Conservation (phyloP, 805 yeast genomes). For the Komagataella populi region DNA sequence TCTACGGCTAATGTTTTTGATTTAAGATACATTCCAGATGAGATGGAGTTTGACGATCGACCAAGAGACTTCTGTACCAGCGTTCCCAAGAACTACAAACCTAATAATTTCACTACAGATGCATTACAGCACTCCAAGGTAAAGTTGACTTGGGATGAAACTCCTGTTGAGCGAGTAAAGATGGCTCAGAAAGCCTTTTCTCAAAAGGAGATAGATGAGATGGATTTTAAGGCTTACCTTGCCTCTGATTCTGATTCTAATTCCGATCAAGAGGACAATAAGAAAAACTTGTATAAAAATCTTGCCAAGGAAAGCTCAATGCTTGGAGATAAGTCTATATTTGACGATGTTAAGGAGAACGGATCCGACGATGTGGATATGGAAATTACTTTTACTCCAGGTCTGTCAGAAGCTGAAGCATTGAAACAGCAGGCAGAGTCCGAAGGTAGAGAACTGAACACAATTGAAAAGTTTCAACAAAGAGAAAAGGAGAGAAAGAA, state of each 20-base stretch:
- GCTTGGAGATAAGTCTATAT: slow-evolving; percentile 20
- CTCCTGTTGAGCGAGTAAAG: slow-evolving; percentile 78
- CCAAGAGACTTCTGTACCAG: slow-evolving; percentile 63
- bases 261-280: slow-evolving; percentile 27
- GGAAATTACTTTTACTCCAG: slow-evolving; percentile 95
- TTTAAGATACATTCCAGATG: slow-evolving; percentile 85
- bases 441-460: slow-evolving; percentile 38
- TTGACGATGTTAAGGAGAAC: slow-evolving; percentile 12
- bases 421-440: slow-evolving; percentile 18
- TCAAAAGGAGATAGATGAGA: slow-evolving; percentile 76
- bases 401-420: slow-evolving; percentile 33
- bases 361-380: slow-evolving; percentile 57
- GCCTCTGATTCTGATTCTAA: slow-evolving; percentile 65
- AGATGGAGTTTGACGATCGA: slow-evolving; percentile 70
- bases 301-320: slow-evolving; percentile 31
- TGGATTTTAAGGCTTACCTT: slow-evolving; percentile 85
- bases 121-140: slow-evolving; percentile 96
- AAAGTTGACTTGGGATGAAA: slow-evolving; percentile 96
- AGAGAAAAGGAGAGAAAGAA: slow-evolving; percentile 90
- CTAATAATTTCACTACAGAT: slow-evolving; percentile 74
- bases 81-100: slow-evolving; percentile 70
- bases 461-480: slow-evolving; percentile 68
- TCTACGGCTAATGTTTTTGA: slow-evolving; percentile 92
- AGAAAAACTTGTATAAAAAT: slow-evolving; percentile 48
- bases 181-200: slow-evolving; percentile 72